phyloP scores from a whole-genome alignment of 306 rosid species.

The Ziziphus jujuba region DNA sequence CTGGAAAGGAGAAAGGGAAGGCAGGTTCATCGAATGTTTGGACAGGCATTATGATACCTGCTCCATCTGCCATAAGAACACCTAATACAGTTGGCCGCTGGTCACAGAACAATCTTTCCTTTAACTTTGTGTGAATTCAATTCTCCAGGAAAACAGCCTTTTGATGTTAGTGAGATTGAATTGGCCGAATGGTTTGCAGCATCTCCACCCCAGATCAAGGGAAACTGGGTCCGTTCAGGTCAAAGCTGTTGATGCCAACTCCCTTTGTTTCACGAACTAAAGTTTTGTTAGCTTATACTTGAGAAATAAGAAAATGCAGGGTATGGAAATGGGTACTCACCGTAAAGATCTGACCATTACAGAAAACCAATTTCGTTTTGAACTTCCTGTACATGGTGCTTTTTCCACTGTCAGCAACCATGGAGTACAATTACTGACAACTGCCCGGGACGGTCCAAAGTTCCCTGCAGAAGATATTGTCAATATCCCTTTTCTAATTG shows the following conservation, averaged over 20 bases:
- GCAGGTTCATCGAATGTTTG: background rate
- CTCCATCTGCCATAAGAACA: slow-evolving; percentile 6
- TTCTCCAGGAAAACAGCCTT: background rate
- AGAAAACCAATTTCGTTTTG: slow-evolving; percentile 13
- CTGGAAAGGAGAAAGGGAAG: slow-evolving; percentile 6
- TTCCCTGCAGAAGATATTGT: slow-evolving; percentile 32
- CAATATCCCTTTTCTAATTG: slow-evolving; percentile 28
- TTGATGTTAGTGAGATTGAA: background rate
- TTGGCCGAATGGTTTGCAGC: slow-evolving; percentile 26
- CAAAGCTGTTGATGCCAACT: slow-evolving; percentile 6
- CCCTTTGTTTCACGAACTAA: slow-evolving; percentile 9
- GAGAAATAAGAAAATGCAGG: background rate
- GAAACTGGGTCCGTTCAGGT: slow-evolving; percentile 11
- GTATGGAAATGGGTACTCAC: slow-evolving; percentile 1
- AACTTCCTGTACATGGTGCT: slow-evolving; percentile 23
- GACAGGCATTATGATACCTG: slow-evolving; percentile 11
- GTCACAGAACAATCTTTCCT: slow-evolving; percentile 30
- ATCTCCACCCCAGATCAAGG: slow-evolving; percentile 35
- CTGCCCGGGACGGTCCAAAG: slow-evolving; percentile 2
- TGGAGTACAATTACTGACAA: slow-evolving; percentile 2
- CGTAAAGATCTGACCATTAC: slow-evolving; percentile 9
- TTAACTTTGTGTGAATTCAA: slow-evolving; percentile 14
- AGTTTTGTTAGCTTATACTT: background rate
- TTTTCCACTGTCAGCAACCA: slow-evolving; percentile 27
- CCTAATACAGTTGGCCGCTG: background rate